Conservation (phyloP, 495 filamentous ascomycete species). For the Aspergillus cavernicola region DNA sequence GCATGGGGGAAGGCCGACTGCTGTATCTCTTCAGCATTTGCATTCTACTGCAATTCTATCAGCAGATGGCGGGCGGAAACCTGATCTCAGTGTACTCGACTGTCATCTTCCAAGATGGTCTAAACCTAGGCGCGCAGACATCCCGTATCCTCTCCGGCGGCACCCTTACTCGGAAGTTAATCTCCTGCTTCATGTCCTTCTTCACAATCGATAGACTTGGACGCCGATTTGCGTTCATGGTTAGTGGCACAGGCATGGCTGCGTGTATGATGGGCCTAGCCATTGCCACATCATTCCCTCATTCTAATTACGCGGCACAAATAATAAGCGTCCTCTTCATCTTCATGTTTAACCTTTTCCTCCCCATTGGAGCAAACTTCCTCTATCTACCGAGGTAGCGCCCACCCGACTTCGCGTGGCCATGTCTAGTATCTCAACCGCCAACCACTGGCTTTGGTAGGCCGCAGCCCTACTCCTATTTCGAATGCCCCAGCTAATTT, state of each 20-base stretch:
- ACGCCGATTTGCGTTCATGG: conserved; percentile 43
- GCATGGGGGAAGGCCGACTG: conserved; percentile 8
- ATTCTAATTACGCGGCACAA: conserved; percentile 22
- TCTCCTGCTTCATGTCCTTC: conserved; percentile 34
- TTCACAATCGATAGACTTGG: conserved; percentile 48
- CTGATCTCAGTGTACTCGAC: conserved; percentile 19
- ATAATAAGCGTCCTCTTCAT: conserved; percentile 45
- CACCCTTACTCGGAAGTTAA: conserved; percentile 42
- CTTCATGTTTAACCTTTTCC: conserved; percentile 55
- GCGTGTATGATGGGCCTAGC: conserved; percentile 44
- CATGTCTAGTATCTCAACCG: conserved; percentile 34
- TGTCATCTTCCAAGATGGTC: conserved; percentile 18
- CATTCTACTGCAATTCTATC: conserved; percentile 31
- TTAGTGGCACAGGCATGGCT: conserved; percentile 42
- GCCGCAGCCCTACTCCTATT: too few relatives aligned
- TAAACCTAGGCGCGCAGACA: conserved; percentile 9
- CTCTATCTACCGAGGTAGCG: conserved; percentile 50
- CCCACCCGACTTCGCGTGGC: conserved; percentile 43
- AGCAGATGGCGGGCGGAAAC: conserved; percentile 27
- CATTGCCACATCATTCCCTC: conserved; percentile 29
- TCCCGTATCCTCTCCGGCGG: conserved; percentile 20
- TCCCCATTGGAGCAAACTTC: conserved; percentile 50
- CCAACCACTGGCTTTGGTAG: conserved; percentile 36
- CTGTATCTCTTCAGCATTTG: conserved; percentile 22
- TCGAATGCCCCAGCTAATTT: too few relatives aligned